Conservation (phyloP, 192 early-diverging fungal genomes). For the Phlyctochytrium planicorne region DNA sequence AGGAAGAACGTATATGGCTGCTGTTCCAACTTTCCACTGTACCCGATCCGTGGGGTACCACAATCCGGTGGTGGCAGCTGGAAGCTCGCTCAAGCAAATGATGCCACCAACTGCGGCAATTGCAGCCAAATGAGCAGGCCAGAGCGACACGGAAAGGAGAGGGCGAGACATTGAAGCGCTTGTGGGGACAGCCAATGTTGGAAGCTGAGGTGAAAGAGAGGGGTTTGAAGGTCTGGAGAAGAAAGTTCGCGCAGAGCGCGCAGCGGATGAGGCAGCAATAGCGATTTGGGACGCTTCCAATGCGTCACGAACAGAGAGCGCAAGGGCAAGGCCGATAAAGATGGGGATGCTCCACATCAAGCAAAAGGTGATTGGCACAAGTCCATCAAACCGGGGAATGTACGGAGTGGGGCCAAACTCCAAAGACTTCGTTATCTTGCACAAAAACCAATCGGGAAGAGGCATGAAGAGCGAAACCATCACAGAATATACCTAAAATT, state of each 20-base stretch:
- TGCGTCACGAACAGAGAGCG: neutral
- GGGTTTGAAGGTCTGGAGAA: neutral
- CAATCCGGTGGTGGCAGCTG: neutral
- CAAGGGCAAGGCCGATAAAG: neutral
- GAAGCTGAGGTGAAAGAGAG: neutral
- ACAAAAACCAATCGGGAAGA: neutral
- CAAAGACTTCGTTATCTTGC: neutral
- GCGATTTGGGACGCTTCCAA: neutral
- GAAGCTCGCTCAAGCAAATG: neutral
- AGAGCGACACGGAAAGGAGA: neutral
- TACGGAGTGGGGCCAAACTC: neutral
- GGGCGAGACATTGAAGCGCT: neutral
- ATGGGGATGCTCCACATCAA: conserved; percentile 1
- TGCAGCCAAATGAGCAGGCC: neutral
- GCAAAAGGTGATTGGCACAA: neutral
- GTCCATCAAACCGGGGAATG: neutral
- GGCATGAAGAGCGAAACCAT: neutral
- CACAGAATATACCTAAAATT: neutral
- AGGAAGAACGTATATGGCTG: neutral
- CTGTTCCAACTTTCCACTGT: neutral
- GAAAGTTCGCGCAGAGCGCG: neutral
- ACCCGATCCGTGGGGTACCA: neutral
- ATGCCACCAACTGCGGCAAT: neutral
- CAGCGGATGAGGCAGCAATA: neutral
- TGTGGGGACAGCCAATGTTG: neutral